These are phyloP conservation scores for Oryza longistaminata DNA, from an alignment of 176 grass and related monocot species.

Conservation along the genomic window DNA sequence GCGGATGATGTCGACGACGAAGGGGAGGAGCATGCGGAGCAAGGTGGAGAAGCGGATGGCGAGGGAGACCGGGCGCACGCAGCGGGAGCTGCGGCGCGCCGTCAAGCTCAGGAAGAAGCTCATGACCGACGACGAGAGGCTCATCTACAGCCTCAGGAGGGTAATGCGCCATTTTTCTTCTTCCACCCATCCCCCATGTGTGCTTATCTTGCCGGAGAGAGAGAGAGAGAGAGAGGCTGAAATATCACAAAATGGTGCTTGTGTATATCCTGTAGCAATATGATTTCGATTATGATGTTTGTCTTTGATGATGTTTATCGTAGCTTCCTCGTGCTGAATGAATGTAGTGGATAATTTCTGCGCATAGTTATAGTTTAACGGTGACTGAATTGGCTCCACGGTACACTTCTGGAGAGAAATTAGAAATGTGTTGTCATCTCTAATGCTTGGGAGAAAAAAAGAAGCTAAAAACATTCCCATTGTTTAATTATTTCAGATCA, in stretches of 20 bases:
- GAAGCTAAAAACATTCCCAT: neutral
- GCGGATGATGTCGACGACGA: slow-evolving; percentile 81
- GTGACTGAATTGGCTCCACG: no score
- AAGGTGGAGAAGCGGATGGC: slow-evolving; percentile 96
- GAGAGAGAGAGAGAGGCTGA: no score
- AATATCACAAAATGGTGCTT: neutral
- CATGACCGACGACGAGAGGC: slow-evolving; percentile 95
- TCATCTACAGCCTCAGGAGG: slow-evolving; percentile 83
- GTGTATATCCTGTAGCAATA: neutral
- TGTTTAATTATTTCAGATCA: neutral
- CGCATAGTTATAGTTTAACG: neutral
- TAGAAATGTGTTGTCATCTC: neutral
- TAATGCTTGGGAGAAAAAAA: slow-evolving; percentile 2
- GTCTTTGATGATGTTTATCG: neutral
- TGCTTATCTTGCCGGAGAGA: no score
- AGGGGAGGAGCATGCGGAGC: slow-evolving; percentile 84
- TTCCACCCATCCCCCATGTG: neutral
- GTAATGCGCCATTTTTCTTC: slow-evolving; percentile 6
- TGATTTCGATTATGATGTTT: neutral
- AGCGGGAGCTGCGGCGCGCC: slow-evolving; percentile 79
- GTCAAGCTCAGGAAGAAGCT: slow-evolving; percentile 94
- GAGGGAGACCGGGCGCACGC: slow-evolving; percentile 85
- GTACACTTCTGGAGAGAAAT: no score
- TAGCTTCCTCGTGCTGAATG: neutral
- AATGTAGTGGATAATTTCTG: neutral